Base-by-base conservation (phyloP, 2,329 filamentous ascomycete species). In the Xylariaceae sp. region DNA sequence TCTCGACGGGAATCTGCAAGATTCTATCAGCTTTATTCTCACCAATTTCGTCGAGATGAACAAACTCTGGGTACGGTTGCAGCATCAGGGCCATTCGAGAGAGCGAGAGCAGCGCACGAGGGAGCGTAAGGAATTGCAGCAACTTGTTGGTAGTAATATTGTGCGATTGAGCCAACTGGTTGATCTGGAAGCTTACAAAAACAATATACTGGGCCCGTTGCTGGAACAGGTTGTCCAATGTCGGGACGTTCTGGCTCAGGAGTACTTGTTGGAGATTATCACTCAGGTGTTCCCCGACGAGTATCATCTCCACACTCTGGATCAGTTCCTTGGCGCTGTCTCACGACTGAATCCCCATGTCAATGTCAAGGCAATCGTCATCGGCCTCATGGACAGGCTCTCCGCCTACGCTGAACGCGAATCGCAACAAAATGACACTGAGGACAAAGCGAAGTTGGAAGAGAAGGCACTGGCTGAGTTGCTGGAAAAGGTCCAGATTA, bases 31-130 rank as follows among this genome's bases (percentile, higher is more conserved):
- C 78, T 99, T 99, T 72, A 88, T 97, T 57, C 78, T 99, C 71
- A 99, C 94, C 62, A 99, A 99, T 71, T 99, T 99, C 72, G 94
- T 99, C 67, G 94, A 99, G 77, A 99, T 99, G 94, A 99, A 99
- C 78, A 99, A 99, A 82, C 82, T 99, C 39, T 99, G 94, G 94
- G 94, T 99, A 64, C 88, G 94, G 49, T 79, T 97, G 71, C 94
- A 99, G 74, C 94, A 99, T 74, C 94, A 99, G 73, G 94, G 94
- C 30, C 94, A 97, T 72, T 99, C 94, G 45, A 84, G 93, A 69
- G 94, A 99, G 75, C 83, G 94, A 55, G 94, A 99, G 64, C 88
- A 95, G 77, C 83, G 94, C 68, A 96, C 92, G 59, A 92, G 94
- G 70, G 94, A 99, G 77, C 83, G 94, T 68, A 92, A 95, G 73